Conservation (phyloP, 805 yeast species). For the Clavispora asparagi region DNA sequence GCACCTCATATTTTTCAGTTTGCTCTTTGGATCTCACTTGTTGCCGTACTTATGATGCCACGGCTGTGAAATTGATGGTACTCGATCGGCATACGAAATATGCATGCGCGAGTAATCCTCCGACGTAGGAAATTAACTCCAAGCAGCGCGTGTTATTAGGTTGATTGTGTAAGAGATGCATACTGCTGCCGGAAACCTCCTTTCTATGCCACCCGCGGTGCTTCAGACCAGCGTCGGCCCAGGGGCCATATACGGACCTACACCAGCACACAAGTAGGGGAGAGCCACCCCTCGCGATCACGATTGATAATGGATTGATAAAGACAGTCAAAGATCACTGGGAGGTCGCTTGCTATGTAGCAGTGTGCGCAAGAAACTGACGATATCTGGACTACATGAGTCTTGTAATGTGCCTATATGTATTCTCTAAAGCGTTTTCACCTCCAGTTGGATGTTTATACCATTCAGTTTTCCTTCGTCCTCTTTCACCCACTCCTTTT, state of each 20-base stretch:
- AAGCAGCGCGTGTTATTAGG: background rate
- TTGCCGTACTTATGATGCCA: background rate
- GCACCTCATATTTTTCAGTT: too few species aligned
- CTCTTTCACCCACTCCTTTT: background rate
- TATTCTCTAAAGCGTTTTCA: background rate
- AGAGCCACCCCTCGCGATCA: background rate
- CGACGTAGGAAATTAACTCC: background rate
- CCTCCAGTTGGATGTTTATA: background rate
- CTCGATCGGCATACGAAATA: background rate
- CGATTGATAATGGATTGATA: background rate
- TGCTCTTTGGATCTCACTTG: too few species aligned
- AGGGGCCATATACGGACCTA: too few species aligned
- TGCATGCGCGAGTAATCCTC: background rate
- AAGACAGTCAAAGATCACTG: background rate
- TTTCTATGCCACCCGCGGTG: background rate
- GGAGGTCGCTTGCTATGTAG: background rate
- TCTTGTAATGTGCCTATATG: background rate
- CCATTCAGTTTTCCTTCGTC: background rate
- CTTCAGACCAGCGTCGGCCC: too few species aligned
- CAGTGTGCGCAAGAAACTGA: background rate
- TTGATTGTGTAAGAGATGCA: background rate
- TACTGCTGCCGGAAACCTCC: background rate
- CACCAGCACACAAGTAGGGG: too few species aligned
- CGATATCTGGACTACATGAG: background rate
- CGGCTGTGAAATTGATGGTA: background rate